Base-by-base conservation (phyloP, 805 yeast genomes). In the Teunomyces tritomae region DNA sequence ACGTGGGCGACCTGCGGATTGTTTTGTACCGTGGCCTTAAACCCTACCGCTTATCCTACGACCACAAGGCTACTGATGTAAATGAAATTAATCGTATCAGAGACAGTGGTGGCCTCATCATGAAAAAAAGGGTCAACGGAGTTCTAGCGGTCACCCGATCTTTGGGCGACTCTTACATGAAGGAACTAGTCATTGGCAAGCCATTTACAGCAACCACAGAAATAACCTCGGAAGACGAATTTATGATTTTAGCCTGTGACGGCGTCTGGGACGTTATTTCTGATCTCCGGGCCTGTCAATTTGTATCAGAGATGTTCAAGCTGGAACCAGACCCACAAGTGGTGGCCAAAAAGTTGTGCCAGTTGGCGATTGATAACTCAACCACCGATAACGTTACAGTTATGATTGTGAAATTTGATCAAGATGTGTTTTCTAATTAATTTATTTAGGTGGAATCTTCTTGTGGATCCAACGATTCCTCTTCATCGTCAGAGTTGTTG, bases 251-350 rank as follows among this genome's bases (percentile, higher is more conserved):
- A 49, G 98, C 97, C 0, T 94, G 98, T 65, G 99, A 92, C 66
- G 99, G 99, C 0, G 70, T 92, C 8, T 92, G 98, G 98, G 99
- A 92, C 64, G 97, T 92, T 4, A 78, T 91, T 44, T 76, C 83
- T 7, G 99, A 94, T 62, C 86, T 82, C 53, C 79, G 80, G 47
- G 98, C 98, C 0, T 87, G 94, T 48, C 84, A 84, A 47, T 64
- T 85, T 55, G 84, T 89, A 4, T 71, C 75, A 42, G 74, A 76
- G 35, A 69, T 79, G 9, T 68, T 73, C 47, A 56, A 54, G 16
- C 35, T 28, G 37, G 54, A 54, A 14, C 54, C 59, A n/a, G 72
- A 84, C 56, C 85, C 94, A 0, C 76, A 81, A 39, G 67, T 67
- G 40, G 96, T 94, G 1, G 85, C 95, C 11, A 76, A 79, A 49